These are phyloP conservation scores for Cetradonia linearis DNA, from an alignment of 495 filamentous ascomycete species.

Conservation along the genomic window DNA sequence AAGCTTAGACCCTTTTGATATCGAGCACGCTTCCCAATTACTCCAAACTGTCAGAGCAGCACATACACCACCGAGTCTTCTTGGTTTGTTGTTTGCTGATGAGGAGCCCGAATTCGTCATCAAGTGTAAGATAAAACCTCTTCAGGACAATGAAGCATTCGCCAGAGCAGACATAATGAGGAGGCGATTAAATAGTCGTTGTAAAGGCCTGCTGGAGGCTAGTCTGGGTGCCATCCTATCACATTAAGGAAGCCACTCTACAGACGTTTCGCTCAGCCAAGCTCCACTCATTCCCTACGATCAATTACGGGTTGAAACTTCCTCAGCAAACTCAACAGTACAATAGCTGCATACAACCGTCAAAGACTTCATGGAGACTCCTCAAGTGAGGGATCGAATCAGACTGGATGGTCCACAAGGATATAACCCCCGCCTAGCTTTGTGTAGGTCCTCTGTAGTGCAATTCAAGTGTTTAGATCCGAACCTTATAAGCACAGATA, in stretches of 20 bases:
- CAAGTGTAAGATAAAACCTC: neutral
- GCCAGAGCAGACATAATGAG: neutral
- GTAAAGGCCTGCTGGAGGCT: neutral
- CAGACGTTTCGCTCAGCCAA: neutral
- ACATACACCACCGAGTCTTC: conserved; percentile 5
- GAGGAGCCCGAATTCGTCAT: conserved; percentile 18
- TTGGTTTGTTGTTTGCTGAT: conserved; percentile 26
- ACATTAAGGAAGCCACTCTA: neutral
- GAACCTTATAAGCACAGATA: neutral
- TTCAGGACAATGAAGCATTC: neutral
- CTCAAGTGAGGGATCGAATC: neutral
- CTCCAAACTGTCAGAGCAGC: conserved; percentile 22
- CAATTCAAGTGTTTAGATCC: neutral
- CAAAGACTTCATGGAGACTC: conserved; percentile 14
- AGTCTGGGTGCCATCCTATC: neutral
- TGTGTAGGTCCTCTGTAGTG: neutral
- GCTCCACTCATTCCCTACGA: neutral
- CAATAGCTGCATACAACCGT: conserved; percentile 19
- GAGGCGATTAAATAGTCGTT: conserved; percentile 5
- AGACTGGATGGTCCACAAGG: neutral
- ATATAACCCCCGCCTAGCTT: neutral
- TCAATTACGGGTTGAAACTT: neutral
- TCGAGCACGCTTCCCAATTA: conserved; percentile 23
- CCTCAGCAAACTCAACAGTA: conserved; percentile 3
- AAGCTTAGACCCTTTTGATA: conserved; percentile 24